Evolutionary conservation across 208 protist genomes (phyloP).

Genomic region (Polymyxa betae): DNA sequence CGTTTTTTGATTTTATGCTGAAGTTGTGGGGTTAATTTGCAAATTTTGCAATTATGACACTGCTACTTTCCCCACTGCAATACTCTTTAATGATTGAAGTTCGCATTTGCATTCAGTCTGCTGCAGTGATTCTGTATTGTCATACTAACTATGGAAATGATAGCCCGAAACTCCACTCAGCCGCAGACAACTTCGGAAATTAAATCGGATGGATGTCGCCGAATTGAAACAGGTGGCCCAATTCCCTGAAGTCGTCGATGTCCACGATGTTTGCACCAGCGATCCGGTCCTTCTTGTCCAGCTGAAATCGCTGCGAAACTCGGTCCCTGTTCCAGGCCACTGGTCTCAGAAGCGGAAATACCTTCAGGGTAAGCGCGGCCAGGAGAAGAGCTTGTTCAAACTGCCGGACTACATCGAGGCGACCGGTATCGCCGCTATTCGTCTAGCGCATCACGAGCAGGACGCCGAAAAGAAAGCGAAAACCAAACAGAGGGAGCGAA

Average conservation of each 20-base stretch:
- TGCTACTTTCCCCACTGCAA: too few species aligned
- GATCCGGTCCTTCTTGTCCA: constrained; percentile 93
- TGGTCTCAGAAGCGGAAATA: constrained; percentile 97
- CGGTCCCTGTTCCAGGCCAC: constrained; percentile 95
- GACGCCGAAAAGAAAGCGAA: constrained; percentile 78
- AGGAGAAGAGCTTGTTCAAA: constrained; percentile 84
- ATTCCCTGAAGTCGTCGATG: constrained; percentile 87
- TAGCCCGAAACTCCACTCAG: constrained; percentile 23
- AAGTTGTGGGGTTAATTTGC: too few species aligned
- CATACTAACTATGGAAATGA: too few species aligned
- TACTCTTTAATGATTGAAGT: too few species aligned
- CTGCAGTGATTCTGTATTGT: not conserved
- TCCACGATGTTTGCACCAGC: constrained; percentile 90
- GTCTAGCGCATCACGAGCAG: constrained; percentile 76
- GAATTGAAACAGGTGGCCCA: constrained; percentile 83
- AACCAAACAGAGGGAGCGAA: constrained; percentile 70
- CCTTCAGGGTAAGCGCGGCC: constrained; percentile 87
- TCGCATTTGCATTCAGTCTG: too few species aligned
- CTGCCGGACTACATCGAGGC: constrained; percentile 86
- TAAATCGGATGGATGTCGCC: constrained; percentile 75
- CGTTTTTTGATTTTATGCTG: too few species aligned
- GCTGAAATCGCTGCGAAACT: constrained; percentile 88
- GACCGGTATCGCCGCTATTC: constrained; percentile 86
- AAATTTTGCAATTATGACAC: too few species aligned
- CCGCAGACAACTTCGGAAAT: constrained; percentile 37